Evolutionary conservation across 2,329 filamentous ascomycete genomes (phyloP).

Genomic region (Aspergillus viridinutans): DNA sequence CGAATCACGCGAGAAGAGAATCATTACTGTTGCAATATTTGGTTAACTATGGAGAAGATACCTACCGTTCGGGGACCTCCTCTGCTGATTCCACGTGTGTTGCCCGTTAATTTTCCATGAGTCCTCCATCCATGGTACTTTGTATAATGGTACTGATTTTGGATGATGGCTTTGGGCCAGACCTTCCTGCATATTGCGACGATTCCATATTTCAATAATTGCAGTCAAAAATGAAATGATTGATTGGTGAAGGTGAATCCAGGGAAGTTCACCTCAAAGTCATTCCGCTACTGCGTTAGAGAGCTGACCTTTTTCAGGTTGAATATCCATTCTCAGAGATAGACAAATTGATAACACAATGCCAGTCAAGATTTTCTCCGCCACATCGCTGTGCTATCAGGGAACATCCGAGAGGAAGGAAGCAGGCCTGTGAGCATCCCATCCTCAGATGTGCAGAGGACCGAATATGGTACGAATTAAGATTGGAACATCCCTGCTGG

Average conservation of each 20-base stretch:
- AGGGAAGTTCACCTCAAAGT: neutral
- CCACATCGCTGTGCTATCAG: neutral
- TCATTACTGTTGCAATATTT: neutral
- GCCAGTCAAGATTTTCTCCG: no score
- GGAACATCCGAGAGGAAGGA: neutral
- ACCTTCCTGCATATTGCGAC: neutral
- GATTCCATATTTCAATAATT: no score
- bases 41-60: neutral
- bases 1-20: neutral
- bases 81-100: neutral
- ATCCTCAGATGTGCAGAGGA: neutral
- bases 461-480: neutral
- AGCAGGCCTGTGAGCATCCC: neutral
- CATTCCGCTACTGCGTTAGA: neutral
- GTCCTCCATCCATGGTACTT: neutral
- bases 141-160: neutral
- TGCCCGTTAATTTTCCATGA: neutral
- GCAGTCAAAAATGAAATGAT: no score
- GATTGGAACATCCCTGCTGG: neutral
- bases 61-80: neutral
- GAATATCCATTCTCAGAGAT: no score
- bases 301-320: neutral
- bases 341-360: neutral
- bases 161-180: neutral
- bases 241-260: no score